Conservation (phyloP, 768 basidiomycete genomes). For the Panaeolus cyanescens region DNA sequence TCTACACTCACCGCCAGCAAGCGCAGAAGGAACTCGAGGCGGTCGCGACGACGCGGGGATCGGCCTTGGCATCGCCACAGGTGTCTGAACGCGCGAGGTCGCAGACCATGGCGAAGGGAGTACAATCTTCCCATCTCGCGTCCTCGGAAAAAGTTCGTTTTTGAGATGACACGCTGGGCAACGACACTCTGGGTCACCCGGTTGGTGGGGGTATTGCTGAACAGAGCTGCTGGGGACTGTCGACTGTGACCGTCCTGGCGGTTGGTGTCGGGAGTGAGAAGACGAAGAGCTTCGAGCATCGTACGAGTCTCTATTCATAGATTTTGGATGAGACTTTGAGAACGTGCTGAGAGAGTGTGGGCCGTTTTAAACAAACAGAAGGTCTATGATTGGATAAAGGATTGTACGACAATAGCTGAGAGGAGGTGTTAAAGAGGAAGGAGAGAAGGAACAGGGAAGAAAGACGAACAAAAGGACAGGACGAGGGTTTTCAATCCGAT, state of each 20-base stretch:
- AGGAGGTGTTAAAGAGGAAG: background rate
- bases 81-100: background rate
- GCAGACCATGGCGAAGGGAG: constrained; percentile 18
- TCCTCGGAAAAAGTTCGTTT: constrained; percentile 20
- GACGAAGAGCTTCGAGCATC: background rate
- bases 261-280: background rate
- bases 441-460: background rate
- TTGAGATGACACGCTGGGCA: constrained; percentile 24
- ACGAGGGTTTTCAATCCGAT: constrained; percentile 1
- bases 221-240: background rate
- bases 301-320: constrained; percentile 5
- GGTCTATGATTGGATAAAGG: background rate
- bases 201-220: constrained; percentile 8
- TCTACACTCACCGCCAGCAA: background rate
- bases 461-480: constrained; percentile 1
- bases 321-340: background rate
- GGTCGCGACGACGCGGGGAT: background rate
- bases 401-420: background rate
- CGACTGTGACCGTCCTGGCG: background rate
- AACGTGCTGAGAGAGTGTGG: background rate
- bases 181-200: constrained; percentile 13
- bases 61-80: background rate
- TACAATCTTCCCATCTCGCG: constrained; percentile 25
- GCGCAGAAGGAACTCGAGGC: background rate
- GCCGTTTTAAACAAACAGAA: background rate